phyloP scores from a whole-genome alignment of 2,329 filamentous ascomycete genomes.

The Arthroderma uncinatum region DNA sequence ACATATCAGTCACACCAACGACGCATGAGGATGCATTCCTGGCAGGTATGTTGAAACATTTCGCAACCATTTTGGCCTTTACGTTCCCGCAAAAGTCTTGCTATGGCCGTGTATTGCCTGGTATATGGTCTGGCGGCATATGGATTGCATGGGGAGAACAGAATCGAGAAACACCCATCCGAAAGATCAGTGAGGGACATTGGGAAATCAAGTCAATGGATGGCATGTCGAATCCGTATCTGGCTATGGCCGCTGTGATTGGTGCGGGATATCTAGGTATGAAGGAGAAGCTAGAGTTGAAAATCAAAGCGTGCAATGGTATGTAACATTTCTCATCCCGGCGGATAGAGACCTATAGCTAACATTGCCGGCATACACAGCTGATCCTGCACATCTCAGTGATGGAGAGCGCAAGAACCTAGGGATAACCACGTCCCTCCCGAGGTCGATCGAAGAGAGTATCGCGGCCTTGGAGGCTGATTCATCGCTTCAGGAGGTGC shows the following conservation, averaged over 20 bases:
- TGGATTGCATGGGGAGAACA: constrained; percentile 74
- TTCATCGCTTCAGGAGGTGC: constrained; percentile 18
- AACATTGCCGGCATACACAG: constrained; percentile 11
- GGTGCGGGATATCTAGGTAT: constrained; percentile 16
- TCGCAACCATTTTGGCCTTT: constrained; percentile 57
- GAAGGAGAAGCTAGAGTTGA: background rate
- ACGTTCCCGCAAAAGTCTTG: constrained; percentile 54
- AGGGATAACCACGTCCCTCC: constrained; percentile 29
- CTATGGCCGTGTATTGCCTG: constrained; percentile 57
- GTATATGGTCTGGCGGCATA: constrained; percentile 66
- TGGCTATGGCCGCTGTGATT: constrained; percentile 18
- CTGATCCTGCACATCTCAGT: constrained; percentile 27
- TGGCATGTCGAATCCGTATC: constrained; percentile 22
- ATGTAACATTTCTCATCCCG: background rate
- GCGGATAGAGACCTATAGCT: constrained; percentile 4
- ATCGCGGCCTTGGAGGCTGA: constrained; percentile 25
- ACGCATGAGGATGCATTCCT: constrained; percentile 53
- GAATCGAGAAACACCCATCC: constrained; percentile 22
- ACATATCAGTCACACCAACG: constrained; percentile 52
- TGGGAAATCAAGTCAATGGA: constrained; percentile 22
- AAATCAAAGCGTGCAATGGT: constrained; percentile 6
- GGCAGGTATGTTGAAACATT: constrained; percentile 55
- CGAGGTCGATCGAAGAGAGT: constrained; percentile 27
- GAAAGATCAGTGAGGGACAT: constrained; percentile 16
- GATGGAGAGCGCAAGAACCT: constrained; percentile 22